Conservation (phyloP, 257 asterid genomes). For the Scutellaria baicalensis region DNA sequence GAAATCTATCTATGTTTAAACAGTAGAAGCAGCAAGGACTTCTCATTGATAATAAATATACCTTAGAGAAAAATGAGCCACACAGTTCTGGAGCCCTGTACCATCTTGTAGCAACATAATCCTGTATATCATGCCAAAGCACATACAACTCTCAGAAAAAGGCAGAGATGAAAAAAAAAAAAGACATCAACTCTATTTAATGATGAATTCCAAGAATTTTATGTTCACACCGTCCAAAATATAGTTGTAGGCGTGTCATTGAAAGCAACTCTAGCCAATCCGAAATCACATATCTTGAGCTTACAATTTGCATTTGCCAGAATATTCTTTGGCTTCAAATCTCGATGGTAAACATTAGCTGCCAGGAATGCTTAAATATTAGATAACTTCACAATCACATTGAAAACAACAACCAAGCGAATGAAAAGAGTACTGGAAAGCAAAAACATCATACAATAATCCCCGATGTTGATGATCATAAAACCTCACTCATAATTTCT, state of each 20-base stretch:
- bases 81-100: constrained; percentile 94
- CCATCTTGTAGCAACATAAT: constrained; percentile 98
- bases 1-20: neutral
- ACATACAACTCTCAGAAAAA: neutral
- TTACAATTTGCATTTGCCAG: constrained; percentile 95
- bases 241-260: constrained; percentile 81
- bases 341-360: constrained; percentile 95
- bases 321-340: constrained; percentile 81
- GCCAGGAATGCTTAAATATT: constrained; percentile 13
- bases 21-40: neutral
- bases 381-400: constrained; percentile 12
- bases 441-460: neutral
- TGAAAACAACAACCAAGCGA: neutral
- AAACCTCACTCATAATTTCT: neutral
- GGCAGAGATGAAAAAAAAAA: neutral
- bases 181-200: neutral
- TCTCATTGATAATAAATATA: constrained; percentile 1
- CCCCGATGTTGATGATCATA: neutral
- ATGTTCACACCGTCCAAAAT: constrained; percentile 80
- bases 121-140: constrained; percentile 32
- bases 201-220: neutral
- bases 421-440: neutral
- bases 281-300: constrained; percentile 93
- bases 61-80: constrained; percentile 95
- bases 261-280: constrained; percentile 96